These are phyloP conservation scores for Solanum chilense DNA, from an alignment of 257 asterid genomes.

Conservation along the genomic window DNA sequence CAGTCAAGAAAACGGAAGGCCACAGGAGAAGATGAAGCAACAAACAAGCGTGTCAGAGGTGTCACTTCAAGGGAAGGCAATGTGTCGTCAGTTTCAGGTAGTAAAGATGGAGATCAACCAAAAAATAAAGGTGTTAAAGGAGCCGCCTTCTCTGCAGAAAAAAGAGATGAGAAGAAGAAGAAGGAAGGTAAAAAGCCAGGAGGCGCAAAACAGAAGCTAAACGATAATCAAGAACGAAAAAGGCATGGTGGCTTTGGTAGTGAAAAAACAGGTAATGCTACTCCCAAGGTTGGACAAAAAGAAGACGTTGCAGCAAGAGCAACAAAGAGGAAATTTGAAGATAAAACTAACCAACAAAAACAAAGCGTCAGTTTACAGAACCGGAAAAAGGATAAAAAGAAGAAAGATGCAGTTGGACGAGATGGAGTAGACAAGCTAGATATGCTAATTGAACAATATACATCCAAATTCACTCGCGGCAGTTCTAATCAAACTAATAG, in stretches of 20 bases:
- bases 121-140: slow-evolving; percentile 15
- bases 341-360: slow-evolving; percentile 13
- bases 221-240: slow-evolving; percentile 9
- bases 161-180: slow-evolving; percentile 17
- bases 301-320: slow-evolving; percentile 5
- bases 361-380: slow-evolving; percentile 19
- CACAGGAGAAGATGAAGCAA: slow-evolving; percentile 18
- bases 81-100: slow-evolving; percentile 15
- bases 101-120: slow-evolving; percentile 3
- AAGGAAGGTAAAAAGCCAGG: slow-evolving; percentile 9
- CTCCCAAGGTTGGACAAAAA: slow-evolving; percentile 9
- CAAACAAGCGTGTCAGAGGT: slow-evolving; percentile 12
- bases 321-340: slow-evolving; percentile 14
- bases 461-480: slow-evolving; percentile 44
- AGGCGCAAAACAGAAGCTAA: slow-evolving; percentile 8
- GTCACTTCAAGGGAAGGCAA: slow-evolving; percentile 14
- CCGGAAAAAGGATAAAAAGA: slow-evolving; percentile 42
- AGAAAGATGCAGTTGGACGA: slow-evolving; percentile 55
- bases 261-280: slow-evolving; percentile 1
- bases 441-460: slow-evolving; percentile 64
- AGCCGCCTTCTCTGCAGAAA: slow-evolving; percentile 12
- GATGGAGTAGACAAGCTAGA: slow-evolving; percentile 72
- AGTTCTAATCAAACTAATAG: slow-evolving; percentile 19
- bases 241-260: slow-evolving; percentile 3
- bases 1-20: slow-evolving; percentile 40